phyloP scores from a whole-genome alignment of 371 early-diverging fungal species.

The Syncephalis plumigaleata region DNA sequence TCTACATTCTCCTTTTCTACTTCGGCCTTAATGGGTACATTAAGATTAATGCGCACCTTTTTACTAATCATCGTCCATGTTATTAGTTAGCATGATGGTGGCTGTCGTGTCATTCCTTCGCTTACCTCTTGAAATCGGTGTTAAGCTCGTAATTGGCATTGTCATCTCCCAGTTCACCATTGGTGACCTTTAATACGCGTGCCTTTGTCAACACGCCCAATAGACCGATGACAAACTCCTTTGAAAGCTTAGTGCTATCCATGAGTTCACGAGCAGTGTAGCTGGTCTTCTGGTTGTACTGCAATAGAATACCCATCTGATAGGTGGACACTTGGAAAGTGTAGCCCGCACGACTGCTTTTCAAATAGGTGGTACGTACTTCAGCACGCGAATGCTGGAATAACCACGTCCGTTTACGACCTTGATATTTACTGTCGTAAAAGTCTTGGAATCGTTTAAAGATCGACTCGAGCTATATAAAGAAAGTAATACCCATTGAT shows the following conservation, averaged over 20 bases:
- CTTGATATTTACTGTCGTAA: slow-evolving; percentile 65
- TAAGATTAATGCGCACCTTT: slow-evolving; percentile 70
- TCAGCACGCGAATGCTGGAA: slow-evolving; percentile 81
- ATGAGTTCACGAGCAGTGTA: slow-evolving; percentile 47
- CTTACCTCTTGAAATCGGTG: slow-evolving; percentile 60
- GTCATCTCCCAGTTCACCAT: slow-evolving; percentile 31
- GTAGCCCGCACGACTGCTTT: slow-evolving; percentile 44
- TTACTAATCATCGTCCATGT: slow-evolving; percentile 31
- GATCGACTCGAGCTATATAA: slow-evolving; percentile 35
- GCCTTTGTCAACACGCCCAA: slow-evolving; percentile 67
- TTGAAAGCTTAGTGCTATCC: slow-evolving; percentile 43
- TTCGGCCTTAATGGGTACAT: slow-evolving; percentile 63
- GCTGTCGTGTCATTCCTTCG: background rate
- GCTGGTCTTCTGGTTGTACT: slow-evolving; percentile 49
- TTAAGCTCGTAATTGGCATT: slow-evolving; percentile 51
- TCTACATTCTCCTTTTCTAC: slow-evolving; percentile 75
- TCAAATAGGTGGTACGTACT: slow-evolving; percentile 62
- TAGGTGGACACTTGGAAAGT: slow-evolving; percentile 68
- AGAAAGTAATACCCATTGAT: too few relatives aligned
- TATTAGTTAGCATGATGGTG: background rate
- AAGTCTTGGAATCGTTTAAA: slow-evolving; percentile 69
- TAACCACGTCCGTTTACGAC: slow-evolving; percentile 83
- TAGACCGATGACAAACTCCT: slow-evolving; percentile 45
- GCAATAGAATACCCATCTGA: slow-evolving; percentile 78
- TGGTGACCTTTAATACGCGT: slow-evolving; percentile 38